phyloP scores from a whole-genome alignment of 805 yeast genomes.

The Candida sakaeoensis region DNA sequence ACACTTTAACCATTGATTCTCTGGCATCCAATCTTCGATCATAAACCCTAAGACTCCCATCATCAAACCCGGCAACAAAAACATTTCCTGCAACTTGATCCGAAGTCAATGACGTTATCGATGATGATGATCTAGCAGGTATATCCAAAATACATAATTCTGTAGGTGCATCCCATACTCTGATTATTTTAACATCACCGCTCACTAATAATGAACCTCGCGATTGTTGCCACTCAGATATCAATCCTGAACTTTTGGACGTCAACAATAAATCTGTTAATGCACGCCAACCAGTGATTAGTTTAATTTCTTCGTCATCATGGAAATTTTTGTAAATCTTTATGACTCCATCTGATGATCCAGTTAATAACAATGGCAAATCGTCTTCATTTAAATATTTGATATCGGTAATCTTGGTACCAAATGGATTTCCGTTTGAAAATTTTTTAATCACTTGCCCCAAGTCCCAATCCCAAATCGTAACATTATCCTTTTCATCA shows the following conservation, averaged over 20 bases:
- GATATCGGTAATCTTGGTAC: slow-evolving; percentile 83
- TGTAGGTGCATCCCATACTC: slow-evolving; percentile 96
- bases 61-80: slow-evolving; percentile 88
- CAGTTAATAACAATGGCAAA: slow-evolving; percentile 75
- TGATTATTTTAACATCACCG: slow-evolving; percentile 88
- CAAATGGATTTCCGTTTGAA: slow-evolving; percentile 80
- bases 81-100: slow-evolving; percentile 94
- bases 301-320: slow-evolving; percentile 38
- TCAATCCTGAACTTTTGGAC: slow-evolving; percentile 75
- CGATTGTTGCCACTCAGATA: slow-evolving; percentile 96
- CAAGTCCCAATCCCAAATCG: slow-evolving; percentile 85
- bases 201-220: slow-evolving; percentile 87
- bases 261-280: slow-evolving; percentile 79
- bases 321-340: slow-evolving; percentile 79
- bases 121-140: slow-evolving; percentile 85
- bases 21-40: slow-evolving; percentile 84
- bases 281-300: slow-evolving; percentile 90
- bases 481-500: slow-evolving; percentile 79
- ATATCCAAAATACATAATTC: slow-evolving; percentile 83
- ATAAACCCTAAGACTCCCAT: slow-evolving; percentile 83
- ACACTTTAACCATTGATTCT: slow-evolving; percentile 78
- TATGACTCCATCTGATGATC: slow-evolving; percentile 93
- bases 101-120: slow-evolving; percentile 86
- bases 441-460: slow-evolving; percentile 60
- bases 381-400: slow-evolving; percentile 92